Evolutionary conservation across 1,284 basidiomycete species (phyloP).

Genomic region (Porodaedalea pini): DNA sequence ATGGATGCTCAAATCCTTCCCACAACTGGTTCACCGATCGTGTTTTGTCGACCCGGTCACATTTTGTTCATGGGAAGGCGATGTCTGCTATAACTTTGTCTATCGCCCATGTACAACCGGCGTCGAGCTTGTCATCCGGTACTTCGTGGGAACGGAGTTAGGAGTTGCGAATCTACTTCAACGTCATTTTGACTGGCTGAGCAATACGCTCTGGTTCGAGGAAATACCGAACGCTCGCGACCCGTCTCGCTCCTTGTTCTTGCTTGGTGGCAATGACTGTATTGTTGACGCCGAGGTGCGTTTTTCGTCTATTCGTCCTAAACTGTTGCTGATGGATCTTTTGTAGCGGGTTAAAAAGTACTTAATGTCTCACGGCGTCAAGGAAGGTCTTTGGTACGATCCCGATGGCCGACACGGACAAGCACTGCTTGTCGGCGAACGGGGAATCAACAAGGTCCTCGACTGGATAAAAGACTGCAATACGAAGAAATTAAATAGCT

Average conservation of each 20-base stretch:
- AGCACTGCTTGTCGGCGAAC: conserved; percentile 56
- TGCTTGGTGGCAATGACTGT: conserved; percentile 77
- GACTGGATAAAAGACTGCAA: conserved; percentile 49
- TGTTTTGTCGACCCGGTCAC: conserved; percentile 88
- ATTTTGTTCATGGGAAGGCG: conserved; percentile 89
- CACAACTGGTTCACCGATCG: conserved; percentile 65
- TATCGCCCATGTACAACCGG: conserved; percentile 65
- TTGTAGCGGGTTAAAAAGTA: conserved; percentile 68
- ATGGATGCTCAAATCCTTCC: conserved; percentile 80
- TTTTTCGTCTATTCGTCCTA: conserved; percentile 1
- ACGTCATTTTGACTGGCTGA: conserved; percentile 81
- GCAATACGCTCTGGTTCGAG: conserved; percentile 87
- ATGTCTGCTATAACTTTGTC: conserved; percentile 86
- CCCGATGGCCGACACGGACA: conserved; percentile 69
- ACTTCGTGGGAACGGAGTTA: conserved; percentile 82
- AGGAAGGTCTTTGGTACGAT: conserved; percentile 68
- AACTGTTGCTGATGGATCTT: not conserved
- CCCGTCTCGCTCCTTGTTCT: conserved; percentile 56
- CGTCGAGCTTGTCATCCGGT: conserved; percentile 76
- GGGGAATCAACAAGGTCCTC: conserved; percentile 57
- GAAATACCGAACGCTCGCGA: conserved; percentile 78
- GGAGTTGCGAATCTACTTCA: conserved; percentile 84
- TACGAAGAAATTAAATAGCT: conserved; percentile 4
- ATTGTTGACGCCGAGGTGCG: conserved; percentile 72
- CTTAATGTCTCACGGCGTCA: conserved; percentile 71